Evolutionary conservation across 2,329 filamentous ascomycete species (phyloP).

Genomic region (Emmonsia crescens): DNA sequence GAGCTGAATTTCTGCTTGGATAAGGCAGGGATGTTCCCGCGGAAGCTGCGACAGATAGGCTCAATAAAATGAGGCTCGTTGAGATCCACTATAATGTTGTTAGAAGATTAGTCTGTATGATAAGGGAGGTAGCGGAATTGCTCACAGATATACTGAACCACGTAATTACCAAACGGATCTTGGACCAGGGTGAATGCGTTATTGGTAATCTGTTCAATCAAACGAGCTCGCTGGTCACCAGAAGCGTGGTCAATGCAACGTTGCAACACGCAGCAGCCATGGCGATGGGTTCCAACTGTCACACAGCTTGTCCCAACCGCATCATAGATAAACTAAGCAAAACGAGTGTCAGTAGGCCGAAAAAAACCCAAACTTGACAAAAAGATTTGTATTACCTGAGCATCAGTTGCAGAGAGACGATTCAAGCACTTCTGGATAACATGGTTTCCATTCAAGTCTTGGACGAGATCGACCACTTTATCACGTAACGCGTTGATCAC

Average conservation of each 20-base stretch:
- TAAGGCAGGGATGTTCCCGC: slow-evolving; percentile 55
- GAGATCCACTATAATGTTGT: slow-evolving; percentile 51
- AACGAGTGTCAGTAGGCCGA: slow-evolving; percentile 6
- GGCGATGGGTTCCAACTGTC: slow-evolving; percentile 87
- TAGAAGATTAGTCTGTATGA: background rate
- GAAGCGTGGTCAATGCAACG: slow-evolving; percentile 96
- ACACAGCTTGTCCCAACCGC: slow-evolving; percentile 81
- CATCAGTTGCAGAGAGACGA: slow-evolving; percentile 71
- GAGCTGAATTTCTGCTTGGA: slow-evolving; percentile 99
- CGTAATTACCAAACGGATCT: slow-evolving; percentile 97
- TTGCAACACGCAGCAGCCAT: slow-evolving; percentile 95
- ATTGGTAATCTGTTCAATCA: slow-evolving; percentile 77
- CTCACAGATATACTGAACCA: slow-evolving; percentile 80
- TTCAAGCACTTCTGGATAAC: slow-evolving; percentile 99
- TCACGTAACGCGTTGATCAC: slow-evolving; percentile 76
- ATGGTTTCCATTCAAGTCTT: slow-evolving; percentile 96
- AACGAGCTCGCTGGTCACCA: slow-evolving; percentile 73
- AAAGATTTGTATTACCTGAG: slow-evolving; percentile 40
- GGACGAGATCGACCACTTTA: slow-evolving; percentile 86
- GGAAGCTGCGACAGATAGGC: slow-evolving; percentile 73
- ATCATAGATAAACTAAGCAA: slow-evolving; percentile 74
- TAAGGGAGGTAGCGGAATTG: background rate
- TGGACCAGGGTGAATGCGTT: slow-evolving; percentile 85
- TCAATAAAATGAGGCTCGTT: slow-evolving; percentile 81
- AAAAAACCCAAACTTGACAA: background rate